A percentile compares a stretch with the other conserved stretches of the same genome.
Evolutionary conservation across 2,329 filamentous ascomycete genomes (phyloP).

Genomic region (Plenodomus lindquistii): DNA sequence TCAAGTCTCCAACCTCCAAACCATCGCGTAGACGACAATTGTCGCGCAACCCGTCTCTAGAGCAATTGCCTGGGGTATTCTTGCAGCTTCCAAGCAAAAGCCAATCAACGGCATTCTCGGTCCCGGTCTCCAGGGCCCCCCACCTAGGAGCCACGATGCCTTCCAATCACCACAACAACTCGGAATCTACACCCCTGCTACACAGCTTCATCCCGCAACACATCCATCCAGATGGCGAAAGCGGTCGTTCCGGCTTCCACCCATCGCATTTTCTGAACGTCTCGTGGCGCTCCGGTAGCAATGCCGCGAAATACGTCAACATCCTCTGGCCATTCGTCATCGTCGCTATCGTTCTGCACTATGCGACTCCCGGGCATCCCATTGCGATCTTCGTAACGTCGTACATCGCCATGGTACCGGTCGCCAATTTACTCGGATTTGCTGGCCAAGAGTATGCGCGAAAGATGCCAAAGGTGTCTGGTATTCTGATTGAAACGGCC

Average conservation of each 20-base stretch:
- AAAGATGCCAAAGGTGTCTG: conserved; percentile 75
- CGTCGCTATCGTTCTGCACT: conserved; percentile 66
- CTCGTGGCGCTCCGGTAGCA: conserved; percentile 66
- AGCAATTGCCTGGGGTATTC: not conserved
- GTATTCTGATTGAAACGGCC: conserved; percentile 62
- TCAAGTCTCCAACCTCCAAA: not conserved
- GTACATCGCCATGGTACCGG: conserved; percentile 77
- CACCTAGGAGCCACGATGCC: conserved; percentile 1
- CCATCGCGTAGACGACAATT: not conserved
- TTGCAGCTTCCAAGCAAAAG: not conserved
- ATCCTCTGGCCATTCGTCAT: conserved; percentile 76
- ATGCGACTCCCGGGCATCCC: conserved; percentile 57
- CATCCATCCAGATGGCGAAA: conserved; percentile 63
- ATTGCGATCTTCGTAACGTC: conserved; percentile 68
- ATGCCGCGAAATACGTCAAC: conserved; percentile 68
- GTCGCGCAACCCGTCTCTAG: not conserved
- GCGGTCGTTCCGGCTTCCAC: conserved; percentile 67
- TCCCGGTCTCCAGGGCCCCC: not conserved
- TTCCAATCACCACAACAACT: conserved; percentile 18
- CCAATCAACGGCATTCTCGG: not conserved
- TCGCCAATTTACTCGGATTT: conserved; percentile 76
- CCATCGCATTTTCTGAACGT: conserved; percentile 66
- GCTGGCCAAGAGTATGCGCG: conserved; percentile 71
- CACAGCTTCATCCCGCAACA: conserved; percentile 33
- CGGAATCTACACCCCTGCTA: conserved; percentile 38